Percentiles rank a stretch among this genome's conserved stretches.
Conservation (phyloP, 169 alveolate genomes). For the Eimeria brunetti region DNA sequence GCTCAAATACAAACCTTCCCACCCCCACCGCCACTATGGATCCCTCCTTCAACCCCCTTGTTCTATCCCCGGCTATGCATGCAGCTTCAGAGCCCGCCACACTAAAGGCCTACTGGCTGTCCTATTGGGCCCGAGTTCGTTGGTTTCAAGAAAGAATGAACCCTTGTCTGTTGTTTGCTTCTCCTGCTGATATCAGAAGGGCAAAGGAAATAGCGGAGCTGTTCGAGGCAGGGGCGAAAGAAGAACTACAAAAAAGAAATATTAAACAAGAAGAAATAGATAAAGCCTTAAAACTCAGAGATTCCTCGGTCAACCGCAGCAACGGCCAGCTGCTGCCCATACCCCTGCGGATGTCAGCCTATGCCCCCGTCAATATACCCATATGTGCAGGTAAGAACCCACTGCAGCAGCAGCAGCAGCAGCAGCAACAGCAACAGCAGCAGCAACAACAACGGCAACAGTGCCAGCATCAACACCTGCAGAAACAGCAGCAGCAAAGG, state of each 20-base stretch:
- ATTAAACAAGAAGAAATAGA: conserved; percentile 17
- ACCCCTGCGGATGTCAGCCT: conserved; percentile 63
- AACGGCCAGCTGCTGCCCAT: conserved; percentile 39
- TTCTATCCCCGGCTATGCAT: too few relatives aligned
- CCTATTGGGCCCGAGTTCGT: conserved; percentile 74
- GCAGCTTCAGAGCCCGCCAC: too few relatives aligned
- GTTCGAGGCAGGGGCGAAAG: background rate
- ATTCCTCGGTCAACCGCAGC: conserved; percentile 60
- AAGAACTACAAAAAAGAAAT: conserved; percentile 14
- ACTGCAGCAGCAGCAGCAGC: background rate
- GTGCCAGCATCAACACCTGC: background rate
- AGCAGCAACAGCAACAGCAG: conserved; percentile 2
- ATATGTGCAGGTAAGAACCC: conserved; percentile 64
- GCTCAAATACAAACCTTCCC: too few relatives aligned
- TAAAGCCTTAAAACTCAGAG: background rate
- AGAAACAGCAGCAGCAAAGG: background rate
- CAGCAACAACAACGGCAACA: background rate
- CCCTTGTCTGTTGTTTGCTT: conserved; percentile 45
- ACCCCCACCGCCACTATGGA: too few relatives aligned
- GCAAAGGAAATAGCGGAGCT: background rate
- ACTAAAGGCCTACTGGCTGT: too few relatives aligned
- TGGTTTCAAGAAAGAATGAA: conserved; percentile 52
- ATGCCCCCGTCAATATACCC: conserved; percentile 78
- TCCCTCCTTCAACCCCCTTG: too few relatives aligned
- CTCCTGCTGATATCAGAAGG: background rate